These are phyloP conservation scores for Linnemannia zychae DNA, from an alignment of 192 early-diverging fungal genomes.

Conservation along the genomic window DNA sequence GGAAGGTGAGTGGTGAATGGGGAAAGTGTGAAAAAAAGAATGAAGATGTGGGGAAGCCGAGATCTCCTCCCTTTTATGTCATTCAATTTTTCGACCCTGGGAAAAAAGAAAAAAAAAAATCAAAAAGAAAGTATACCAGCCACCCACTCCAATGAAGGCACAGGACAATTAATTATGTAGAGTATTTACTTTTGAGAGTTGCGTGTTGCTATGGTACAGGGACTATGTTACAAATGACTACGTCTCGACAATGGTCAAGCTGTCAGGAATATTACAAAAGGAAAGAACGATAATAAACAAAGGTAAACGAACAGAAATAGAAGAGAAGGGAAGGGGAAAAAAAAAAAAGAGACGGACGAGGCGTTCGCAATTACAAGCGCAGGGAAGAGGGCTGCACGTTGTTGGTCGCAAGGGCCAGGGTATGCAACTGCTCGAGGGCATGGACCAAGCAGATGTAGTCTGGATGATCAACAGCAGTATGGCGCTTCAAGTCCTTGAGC, in stretches of 20 bases:
- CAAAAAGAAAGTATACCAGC: background rate
- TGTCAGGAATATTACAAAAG: background rate
- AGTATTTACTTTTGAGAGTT: slow-evolving; percentile 1
- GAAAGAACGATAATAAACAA: background rate
- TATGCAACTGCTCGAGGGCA: slow-evolving; percentile 52
- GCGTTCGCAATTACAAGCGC: slow-evolving; percentile 17
- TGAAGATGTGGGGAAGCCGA: background rate
- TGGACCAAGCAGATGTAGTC: slow-evolving; percentile 53
- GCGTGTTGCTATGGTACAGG: background rate
- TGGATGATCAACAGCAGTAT: slow-evolving; percentile 32
- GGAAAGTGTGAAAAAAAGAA: background rate
- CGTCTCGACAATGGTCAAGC: background rate
- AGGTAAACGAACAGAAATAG: background rate
- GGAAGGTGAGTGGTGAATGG: background rate
- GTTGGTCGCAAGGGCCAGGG: slow-evolving; percentile 49
- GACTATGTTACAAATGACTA: slow-evolving; percentile 10
- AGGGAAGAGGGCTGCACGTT: slow-evolving; percentile 39
- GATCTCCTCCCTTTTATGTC: background rate
- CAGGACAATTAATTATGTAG: background rate
- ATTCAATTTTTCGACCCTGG: background rate
- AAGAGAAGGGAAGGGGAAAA: background rate
- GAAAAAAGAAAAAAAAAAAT: slow-evolving; percentile 8
- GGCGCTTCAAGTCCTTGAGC: slow-evolving; percentile 64
- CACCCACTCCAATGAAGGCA: background rate
- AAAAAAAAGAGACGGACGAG: background rate